Evolutionary conservation across 208 protist genomes (phyloP), one percentile per base, ranked within the genome.

Genomic region (Leishmania guyanensis): DNA sequence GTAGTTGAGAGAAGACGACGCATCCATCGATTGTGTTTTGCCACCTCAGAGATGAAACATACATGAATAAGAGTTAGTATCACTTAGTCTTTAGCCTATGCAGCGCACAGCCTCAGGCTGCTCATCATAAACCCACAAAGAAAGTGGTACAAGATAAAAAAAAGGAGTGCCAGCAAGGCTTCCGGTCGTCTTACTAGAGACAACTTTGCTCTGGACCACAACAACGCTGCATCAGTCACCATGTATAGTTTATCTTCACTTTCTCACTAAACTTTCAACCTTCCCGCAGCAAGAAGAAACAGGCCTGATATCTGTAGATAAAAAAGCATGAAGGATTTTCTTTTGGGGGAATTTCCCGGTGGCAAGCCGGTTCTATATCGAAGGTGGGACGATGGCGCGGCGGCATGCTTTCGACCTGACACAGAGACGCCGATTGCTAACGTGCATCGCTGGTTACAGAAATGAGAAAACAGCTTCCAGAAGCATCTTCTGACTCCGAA

Each of bases 41-140:
- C 36, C 29, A 36, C 20, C 69, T 73, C 26, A 26, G 69, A 73
- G 69, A 73, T 46, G 48, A 73, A 53, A 29, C 16, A 64, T 50
- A 77, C 9, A 77, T 51, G 56, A 46, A 56, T 58, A 77, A 10
- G 53, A 62, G 74, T 60, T 64, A 51, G 74, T 29, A 9, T 26
- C 72, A 76, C 53, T 77, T 66, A 65, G 51, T 29, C 48, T 56
- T 66, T 68, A 64, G 74, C 74, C 74, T 66, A 65, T 51, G 50
- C 74, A 77, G 8, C 33, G 26, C 56, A 48, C 74, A 66, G 36
- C 74, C 72, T 39, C 72, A 33, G 14, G 17, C 50, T 62, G 48
- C 8, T 46, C 20, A 76, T 64, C 72, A 39, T 12, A 76, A 62
- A 62, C 33, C 8, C 46, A 39, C 17, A 62, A n/a, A 76, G 29